Base-by-base conservation (phyloP, 2,329 filamentous ascomycete genomes). In the Trichoderma sp. region DNA sequence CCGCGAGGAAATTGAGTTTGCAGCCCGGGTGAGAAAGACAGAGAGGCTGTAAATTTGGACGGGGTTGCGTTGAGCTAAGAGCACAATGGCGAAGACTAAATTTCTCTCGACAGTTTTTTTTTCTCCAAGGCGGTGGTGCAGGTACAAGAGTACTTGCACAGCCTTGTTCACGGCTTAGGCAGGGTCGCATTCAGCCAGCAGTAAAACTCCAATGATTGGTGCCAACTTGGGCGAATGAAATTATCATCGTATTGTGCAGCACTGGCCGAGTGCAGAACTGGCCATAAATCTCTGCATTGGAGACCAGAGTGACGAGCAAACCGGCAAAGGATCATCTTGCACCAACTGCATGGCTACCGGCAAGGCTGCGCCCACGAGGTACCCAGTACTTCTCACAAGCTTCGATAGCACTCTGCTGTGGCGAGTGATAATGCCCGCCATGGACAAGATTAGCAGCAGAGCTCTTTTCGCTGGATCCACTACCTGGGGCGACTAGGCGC, bases 61-160 rank as follows among this genome's bases (percentile, higher is more conserved):
- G 37, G 54, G n/a, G 39, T 43, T 66, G 64, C 54, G 64, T 59
- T 26, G 54, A 59, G 64, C 64, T 66, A 66, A 59, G 59, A 34
- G 34, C 54, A 34, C 39, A 51, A 43, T 46, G 52, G 64, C 54
- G 34, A 43, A 59, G 64, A 59, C 64, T 66, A 66, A 59, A 51
- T 59, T 66, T 59, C 39, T 49, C 28, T 66, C 51, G 61, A 51
- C 64, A 59, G 26, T 32, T 58, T 51, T 58, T 58, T 58, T 37
- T 28, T 59, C 14, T 34, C 39, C 52, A 59, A 59, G 14, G 54
- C 54, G 54, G 43, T 66, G 54, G 39, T 66, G 64, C 64, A 59
- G 64, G 64, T 66, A 66, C 64, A 49, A 58, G 64, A 66, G 64
- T 66, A 66, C 64, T 66, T 66, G 52, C 16, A 55, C 34, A 58